Conservation (phyloP, 2,329 filamentous ascomycete genomes). For the Calonectria hawksworthii region DNA sequence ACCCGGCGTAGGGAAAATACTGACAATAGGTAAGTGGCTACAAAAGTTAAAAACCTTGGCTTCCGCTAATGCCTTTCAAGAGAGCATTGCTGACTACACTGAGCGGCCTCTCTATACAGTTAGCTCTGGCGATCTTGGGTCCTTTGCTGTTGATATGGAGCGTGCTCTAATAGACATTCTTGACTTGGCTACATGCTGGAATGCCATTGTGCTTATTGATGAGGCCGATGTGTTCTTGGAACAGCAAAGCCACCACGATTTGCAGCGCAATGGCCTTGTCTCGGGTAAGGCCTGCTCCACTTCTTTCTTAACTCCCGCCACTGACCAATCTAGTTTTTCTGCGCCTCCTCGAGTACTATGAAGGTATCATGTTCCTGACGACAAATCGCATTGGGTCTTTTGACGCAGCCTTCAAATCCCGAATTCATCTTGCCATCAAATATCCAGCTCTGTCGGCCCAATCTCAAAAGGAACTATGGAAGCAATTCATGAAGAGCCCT, state of each 20-base stretch:
- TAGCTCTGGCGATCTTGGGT: not conserved
- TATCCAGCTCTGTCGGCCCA: not conserved
- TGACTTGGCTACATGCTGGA: not conserved
- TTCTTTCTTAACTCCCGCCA: too few relatives aligned
- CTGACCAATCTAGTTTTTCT: not conserved
- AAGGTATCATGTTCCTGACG: not conserved
- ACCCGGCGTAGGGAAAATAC: not conserved
- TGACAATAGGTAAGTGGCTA: not conserved
- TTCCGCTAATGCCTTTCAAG: not conserved
- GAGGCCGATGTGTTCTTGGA: not conserved
- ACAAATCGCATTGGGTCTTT: not conserved
- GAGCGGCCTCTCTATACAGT: not conserved
- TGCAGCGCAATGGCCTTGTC: not conserved
- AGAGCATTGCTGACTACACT: not conserved
- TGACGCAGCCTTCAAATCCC: not conserved
- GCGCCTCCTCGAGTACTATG: not conserved
- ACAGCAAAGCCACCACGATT: not conserved
- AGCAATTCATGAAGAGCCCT: not conserved
- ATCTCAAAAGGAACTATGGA: not conserved
- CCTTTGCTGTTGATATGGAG: not conserved
- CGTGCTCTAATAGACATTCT: not conserved
- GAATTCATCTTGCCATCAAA: not conserved
- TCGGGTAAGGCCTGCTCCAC: too few relatives aligned
- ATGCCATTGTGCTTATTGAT: not conserved
- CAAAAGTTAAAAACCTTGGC: not conserved